Base-by-base conservation (phyloP, 257 asterid species). In the Solanum chaucha region DNA sequence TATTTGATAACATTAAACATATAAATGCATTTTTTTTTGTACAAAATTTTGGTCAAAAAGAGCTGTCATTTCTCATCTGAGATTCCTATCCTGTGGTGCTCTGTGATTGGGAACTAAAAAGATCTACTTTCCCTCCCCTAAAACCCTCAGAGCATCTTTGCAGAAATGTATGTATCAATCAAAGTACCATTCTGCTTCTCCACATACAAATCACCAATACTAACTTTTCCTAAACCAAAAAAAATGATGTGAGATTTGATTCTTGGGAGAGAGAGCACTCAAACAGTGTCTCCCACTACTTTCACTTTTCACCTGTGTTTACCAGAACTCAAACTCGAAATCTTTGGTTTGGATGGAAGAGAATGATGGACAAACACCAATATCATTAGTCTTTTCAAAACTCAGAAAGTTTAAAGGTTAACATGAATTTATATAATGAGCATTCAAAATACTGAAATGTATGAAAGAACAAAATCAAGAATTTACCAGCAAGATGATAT, bases 81-180 rank as follows among this genome's bases (percentile, higher is more conserved):
- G 98, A 96, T 94, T 95, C 96, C 93, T 93, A 92, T 96, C 95
- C 89, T 86, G 94, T 91, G 98, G 95, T 89, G 97, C 92, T 90
- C 72, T 90, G 91, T 89, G 93, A 92, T 92, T 92, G 94, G 93
- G 90, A 93, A 92, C 95, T 90, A 83, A 87, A 92, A 93, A 93
- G 86, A 90, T 91, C 95, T 91, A 94, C 94, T 93, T 90, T 90
- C 38, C 48, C 75, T 64, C 89, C 90, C 89, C 89, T 86, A 88
- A 89, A 90, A 89, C 90, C 91, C 89, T 86, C 92, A 92, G 87
- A 88, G 96, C 96, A 94, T 94, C 96, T 96, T 93, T 88, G 88
- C 92, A 88, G 88, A 87, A 65, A 80, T 77, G 55, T 88, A 26
- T 85, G 83, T 75, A 86, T 77, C 61, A 40, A 77, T 38, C 83